These are phyloP conservation scores for Tremella yokohamensis DNA, from an alignment of 768 basidiomycete genomes.

Conservation along the genomic window DNA sequence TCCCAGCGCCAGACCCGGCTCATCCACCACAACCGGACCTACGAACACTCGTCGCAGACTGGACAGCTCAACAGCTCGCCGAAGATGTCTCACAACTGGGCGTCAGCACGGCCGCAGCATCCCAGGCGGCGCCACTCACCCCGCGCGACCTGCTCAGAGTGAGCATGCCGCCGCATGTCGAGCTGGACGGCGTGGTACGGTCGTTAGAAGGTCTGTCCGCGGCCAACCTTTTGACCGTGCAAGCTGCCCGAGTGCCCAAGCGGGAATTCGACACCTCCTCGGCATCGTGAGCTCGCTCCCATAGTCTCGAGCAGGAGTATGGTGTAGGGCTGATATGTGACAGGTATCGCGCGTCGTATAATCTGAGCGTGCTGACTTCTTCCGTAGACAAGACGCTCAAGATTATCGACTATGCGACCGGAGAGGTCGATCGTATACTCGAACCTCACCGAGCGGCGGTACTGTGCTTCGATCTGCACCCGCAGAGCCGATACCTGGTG, in stretches of 20 bases:
- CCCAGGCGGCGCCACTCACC: slow-evolving; percentile 15
- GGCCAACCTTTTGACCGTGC: slow-evolving; percentile 37
- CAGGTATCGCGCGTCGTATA: slow-evolving; percentile 30
- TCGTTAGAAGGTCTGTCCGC: slow-evolving; percentile 41
- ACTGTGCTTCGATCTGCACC: slow-evolving; percentile 40
- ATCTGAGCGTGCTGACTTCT: slow-evolving; percentile 32
- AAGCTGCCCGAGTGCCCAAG: slow-evolving; percentile 24
- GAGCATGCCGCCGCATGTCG: slow-evolving; percentile 21
- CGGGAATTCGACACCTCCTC: slow-evolving; percentile 37
- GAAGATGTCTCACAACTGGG: slow-evolving; percentile 2
- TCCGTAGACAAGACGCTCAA: slow-evolving; percentile 47
- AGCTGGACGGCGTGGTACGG: slow-evolving; percentile 34
- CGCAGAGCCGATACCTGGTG: slow-evolving; percentile 41
- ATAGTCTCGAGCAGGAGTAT: not conserved
- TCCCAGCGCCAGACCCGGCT: slow-evolving; percentile 25
- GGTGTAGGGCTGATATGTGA: too few species aligned
- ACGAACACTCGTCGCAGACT: slow-evolving; percentile 39
- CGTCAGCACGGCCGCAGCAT: slow-evolving; percentile 8
- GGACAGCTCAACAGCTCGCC: slow-evolving; percentile 3
- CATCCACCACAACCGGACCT: slow-evolving; percentile 40
- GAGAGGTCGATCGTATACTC: slow-evolving; percentile 43
- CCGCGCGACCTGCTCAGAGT: slow-evolving; percentile 26
- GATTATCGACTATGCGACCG: slow-evolving; percentile 36
- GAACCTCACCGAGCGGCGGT: slow-evolving; percentile 46
- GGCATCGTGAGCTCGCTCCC: slow-evolving; percentile 33